Conservation (phyloP, 352 stramenopile genomes). For the Globisporangium solare region DNA sequence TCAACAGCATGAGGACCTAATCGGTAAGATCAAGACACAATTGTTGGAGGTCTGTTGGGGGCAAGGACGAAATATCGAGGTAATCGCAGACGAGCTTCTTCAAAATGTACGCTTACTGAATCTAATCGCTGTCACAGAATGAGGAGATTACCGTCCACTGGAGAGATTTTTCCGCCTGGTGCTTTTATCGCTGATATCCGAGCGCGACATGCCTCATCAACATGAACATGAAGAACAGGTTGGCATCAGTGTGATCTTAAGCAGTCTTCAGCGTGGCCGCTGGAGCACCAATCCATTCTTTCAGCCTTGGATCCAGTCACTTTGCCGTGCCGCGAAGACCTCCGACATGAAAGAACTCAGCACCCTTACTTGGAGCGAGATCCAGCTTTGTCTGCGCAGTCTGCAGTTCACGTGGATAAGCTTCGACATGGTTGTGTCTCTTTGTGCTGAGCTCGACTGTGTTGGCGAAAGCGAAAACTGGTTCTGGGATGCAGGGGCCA, state of each 20-base stretch:
- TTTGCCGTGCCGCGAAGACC: background rate
- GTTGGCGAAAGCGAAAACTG: background rate
- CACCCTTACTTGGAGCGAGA: background rate
- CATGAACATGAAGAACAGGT: too few species aligned
- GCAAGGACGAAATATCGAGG: background rate
- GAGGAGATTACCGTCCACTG: background rate
- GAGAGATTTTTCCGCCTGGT: background rate
- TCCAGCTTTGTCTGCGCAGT: conserved; percentile 2
- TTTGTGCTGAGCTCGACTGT: conserved; percentile 2
- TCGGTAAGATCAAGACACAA: background rate
- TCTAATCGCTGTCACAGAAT: background rate
- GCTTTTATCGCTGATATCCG: background rate
- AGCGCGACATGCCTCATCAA: background rate
- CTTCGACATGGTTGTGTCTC: background rate
- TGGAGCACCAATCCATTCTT: conserved; percentile 8
- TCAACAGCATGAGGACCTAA: background rate
- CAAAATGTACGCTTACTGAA: conserved; percentile 1
- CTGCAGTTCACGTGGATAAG: background rate
- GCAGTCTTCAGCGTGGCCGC: background rate
- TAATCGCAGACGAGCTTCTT: background rate
- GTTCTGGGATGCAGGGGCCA: background rate
- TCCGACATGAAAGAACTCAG: background rate
- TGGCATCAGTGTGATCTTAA: background rate
- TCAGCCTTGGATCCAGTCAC: background rate
- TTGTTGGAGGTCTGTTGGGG: conserved; percentile 2